Conservation (phyloP, 352 stramenopile genomes). For the Globisporangium canariense region DNA sequence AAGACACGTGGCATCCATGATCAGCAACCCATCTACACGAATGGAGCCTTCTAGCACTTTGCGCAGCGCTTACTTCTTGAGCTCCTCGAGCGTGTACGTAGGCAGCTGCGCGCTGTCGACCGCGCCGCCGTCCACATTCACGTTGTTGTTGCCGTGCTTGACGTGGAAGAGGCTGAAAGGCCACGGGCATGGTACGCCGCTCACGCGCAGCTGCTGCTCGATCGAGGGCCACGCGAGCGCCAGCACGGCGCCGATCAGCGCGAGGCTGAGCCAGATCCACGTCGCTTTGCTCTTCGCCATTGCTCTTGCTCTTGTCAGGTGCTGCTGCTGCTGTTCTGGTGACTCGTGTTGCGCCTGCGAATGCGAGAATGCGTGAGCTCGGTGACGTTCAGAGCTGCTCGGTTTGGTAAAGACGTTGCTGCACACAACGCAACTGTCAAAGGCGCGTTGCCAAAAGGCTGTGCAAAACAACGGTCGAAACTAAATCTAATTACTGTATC, state of each 20-base stretch:
- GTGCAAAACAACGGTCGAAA: no score
- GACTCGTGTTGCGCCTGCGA: background rate
- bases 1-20: constrained; percentile 3
- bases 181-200: constrained; percentile 62
- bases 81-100: constrained; percentile 63
- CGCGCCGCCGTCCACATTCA: constrained; percentile 17
- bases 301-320: background rate
- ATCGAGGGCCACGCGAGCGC: constrained; percentile 68
- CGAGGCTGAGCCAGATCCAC: constrained; percentile 43
- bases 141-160: constrained; percentile 17
- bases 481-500: no score
- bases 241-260: constrained; percentile 49
- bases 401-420: background rate
- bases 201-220: constrained; percentile 56
- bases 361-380: background rate
- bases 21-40: no score
- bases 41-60: no score
- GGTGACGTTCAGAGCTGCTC: background rate
- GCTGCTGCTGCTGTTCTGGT: background rate
- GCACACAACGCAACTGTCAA: background rate
- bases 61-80: constrained; percentile 35
- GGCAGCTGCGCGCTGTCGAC: constrained; percentile 25
- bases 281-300: constrained; percentile 34
- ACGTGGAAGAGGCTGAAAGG: constrained; percentile 50
- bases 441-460: no score